phyloP scores from a whole-genome alignment of 2,329 filamentous ascomycete species.

The Ophiostoma pallidulum region DNA sequence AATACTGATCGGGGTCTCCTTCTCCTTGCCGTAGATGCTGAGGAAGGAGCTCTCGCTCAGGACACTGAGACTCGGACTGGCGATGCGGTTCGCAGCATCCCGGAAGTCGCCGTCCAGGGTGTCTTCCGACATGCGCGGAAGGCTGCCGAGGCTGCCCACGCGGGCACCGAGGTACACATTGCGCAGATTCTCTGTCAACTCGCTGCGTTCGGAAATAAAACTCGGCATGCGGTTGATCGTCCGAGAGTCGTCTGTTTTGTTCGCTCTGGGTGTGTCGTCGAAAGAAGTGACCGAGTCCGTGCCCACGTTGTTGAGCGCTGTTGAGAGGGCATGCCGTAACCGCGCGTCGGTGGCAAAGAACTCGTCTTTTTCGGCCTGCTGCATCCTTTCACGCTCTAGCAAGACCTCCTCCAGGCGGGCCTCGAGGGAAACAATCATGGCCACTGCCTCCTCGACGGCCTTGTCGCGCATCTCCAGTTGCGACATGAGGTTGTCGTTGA shows the following conservation, averaged over 20 bases:
- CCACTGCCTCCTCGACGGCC: slow-evolving; percentile 60
- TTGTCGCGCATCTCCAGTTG: slow-evolving; percentile 61
- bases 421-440: slow-evolving; percentile 58
- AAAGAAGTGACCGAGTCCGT: neutral
- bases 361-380: slow-evolving; percentile 33
- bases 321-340: slow-evolving; percentile 17
- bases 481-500: slow-evolving; percentile 47
- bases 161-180: slow-evolving; percentile 46
- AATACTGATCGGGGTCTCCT: neutral
- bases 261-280: slow-evolving; percentile 18
- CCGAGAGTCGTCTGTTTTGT: slow-evolving; percentile 26
- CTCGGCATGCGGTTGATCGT: slow-evolving; percentile 51
- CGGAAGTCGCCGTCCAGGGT: slow-evolving; percentile 22
- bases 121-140: slow-evolving; percentile 39
- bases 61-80: slow-evolving; percentile 53
- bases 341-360: slow-evolving; percentile 24
- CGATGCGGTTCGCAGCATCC: slow-evolving; percentile 32
- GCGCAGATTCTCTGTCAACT: slow-evolving; percentile 51
- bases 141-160: slow-evolving; percentile 37
- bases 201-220: slow-evolving; percentile 51
- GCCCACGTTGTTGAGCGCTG: slow-evolving; percentile 9
- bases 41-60: slow-evolving; percentile 59
- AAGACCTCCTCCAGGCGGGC: slow-evolving; percentile 45
- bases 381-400: slow-evolving; percentile 44
- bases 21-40: slow-evolving; percentile 51